A percentile compares a stretch with the other conserved stretches of the same genome.
Evolutionary conservation across 139 green algal species (phyloP).

Genomic region (Chlorella sp.): DNA sequence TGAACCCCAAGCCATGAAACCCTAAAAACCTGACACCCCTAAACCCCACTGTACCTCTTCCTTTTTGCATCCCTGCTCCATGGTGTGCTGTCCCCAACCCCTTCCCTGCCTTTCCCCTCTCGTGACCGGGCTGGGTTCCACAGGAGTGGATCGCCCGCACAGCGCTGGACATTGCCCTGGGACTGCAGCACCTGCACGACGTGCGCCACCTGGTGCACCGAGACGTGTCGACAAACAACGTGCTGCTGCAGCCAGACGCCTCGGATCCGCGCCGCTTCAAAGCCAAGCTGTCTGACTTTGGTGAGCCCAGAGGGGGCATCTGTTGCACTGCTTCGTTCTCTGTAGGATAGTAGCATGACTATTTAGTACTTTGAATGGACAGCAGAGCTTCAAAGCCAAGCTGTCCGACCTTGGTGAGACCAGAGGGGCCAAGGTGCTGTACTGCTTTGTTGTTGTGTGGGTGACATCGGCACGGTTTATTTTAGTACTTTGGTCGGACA

Average conservation of each 20-base stretch:
- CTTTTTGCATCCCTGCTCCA: not conserved
- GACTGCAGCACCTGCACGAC: slow-evolving; percentile 19
- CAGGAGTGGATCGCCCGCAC: slow-evolving; percentile 23
- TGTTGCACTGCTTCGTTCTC: not conserved
- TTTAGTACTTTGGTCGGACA: not conserved
- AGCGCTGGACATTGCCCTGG: slow-evolving; percentile 9
- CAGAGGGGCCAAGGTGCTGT: not conserved
- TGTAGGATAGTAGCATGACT: not conserved
- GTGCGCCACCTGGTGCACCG: slow-evolving; percentile 10
- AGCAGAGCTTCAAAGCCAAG: not conserved
- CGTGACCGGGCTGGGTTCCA: too few species aligned
- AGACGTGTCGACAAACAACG: slow-evolving; percentile 30
- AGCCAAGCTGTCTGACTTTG: not conserved
- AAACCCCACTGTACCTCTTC: too few species aligned
- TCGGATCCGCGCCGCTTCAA: slow-evolving; percentile 14
- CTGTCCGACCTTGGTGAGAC: not conserved
- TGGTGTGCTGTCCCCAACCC: not conserved
- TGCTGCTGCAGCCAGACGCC: slow-evolving; percentile 19
- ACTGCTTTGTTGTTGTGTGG: not conserved
- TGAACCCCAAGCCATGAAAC: too few species aligned
- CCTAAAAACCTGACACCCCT: too few species aligned
- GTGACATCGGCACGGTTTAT: too few species aligned
- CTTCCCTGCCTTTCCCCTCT: too few species aligned
- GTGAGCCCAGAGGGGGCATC: not conserved
- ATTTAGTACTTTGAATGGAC: too few species aligned